A percentile compares a stretch with the other conserved stretches of the same genome.
Conservation (phyloP, 2,329 filamentous ascomycete genomes). For the Colletotrichum sp. region DNA sequence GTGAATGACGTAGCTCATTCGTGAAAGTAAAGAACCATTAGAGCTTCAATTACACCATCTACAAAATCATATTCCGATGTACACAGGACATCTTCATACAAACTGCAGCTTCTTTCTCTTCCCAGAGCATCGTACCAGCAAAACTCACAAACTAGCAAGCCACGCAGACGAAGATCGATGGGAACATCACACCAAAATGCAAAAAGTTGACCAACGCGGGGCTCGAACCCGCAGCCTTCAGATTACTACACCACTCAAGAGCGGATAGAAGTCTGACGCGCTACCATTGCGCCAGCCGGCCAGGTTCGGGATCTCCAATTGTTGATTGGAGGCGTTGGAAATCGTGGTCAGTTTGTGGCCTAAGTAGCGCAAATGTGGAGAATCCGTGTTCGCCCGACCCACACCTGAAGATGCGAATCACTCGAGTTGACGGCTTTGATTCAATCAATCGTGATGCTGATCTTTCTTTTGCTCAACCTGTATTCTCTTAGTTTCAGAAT, state of each 20-base stretch:
- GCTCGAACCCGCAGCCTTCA: conserved; percentile 22
- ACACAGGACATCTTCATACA: not conserved
- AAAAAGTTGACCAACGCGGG: conserved; percentile 16
- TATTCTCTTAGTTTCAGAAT: too few relatives aligned
- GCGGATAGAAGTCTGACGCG: conserved; percentile 18
- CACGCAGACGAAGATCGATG: not conserved
- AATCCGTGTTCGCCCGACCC: not conserved
- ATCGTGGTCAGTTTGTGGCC: accelerated
- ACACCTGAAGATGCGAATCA: not conserved
- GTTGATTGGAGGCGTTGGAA: not conserved
- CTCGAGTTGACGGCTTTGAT: not conserved
- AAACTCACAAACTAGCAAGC: not conserved
- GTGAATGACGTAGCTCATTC: not conserved
- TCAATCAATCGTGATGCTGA: not conserved
- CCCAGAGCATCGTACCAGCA: not conserved
- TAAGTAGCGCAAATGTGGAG: not conserved
- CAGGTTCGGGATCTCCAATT: not conserved
- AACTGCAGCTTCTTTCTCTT: not conserved
- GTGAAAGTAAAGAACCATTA: not conserved
- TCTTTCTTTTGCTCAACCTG: not conserved
- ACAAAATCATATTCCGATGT: too few relatives aligned
- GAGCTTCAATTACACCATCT: not conserved
- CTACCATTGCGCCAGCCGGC: conserved; percentile 23
- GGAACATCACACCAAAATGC: not conserved
- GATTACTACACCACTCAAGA: not conserved